Conservation (phyloP, 2,329 filamentous ascomycete species). For the Elsinoe batatas region DNA sequence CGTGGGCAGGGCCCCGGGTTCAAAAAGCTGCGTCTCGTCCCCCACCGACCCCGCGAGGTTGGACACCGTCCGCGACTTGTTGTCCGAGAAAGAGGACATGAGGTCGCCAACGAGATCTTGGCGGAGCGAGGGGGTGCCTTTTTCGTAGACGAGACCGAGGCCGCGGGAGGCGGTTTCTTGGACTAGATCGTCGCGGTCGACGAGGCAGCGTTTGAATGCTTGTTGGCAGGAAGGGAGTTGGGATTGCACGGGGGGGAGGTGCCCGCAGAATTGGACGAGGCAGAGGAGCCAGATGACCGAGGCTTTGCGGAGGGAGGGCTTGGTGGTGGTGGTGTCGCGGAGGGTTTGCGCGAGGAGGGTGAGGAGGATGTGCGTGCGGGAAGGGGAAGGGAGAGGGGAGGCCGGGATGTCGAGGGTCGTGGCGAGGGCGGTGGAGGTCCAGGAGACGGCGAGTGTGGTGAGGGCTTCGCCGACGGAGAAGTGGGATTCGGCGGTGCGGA, state of each 20-base stretch:
- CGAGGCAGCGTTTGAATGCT: conserved; percentile 79
- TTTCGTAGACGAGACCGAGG: conserved; percentile 85
- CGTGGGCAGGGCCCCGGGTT: conserved; percentile 79
- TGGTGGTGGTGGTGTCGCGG: conserved; percentile 67
- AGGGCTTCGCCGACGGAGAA: conserved; percentile 87
- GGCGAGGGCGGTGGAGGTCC: conserved; percentile 71
- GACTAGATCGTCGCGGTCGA: conserved; percentile 83
- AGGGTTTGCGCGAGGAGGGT: conserved; percentile 63
- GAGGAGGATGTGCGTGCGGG: conserved; percentile 34
- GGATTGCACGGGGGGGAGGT: conserved; percentile 62
- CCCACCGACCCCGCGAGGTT: conserved; percentile 57
- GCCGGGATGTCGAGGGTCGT: conserved; percentile 66
- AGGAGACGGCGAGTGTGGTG: conserved; percentile 65
- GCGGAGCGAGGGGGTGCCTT: conserved; percentile 70
- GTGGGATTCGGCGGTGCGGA: conserved; percentile 77
- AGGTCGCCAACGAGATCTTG: conserved; percentile 78
- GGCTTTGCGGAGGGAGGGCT: conserved; percentile 81
- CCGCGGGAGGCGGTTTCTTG: conserved; percentile 92
- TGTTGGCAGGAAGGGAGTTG: conserved; percentile 70
- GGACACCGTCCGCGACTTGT: conserved; percentile 56
- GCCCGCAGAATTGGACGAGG: conserved; percentile 79
- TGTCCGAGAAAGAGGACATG: conserved; percentile 73
- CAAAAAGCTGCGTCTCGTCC: conserved; percentile 85
- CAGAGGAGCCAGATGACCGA: conserved; percentile 93
- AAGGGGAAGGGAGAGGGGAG: conserved; percentile 33